phyloP scores from a whole-genome alignment of 495 filamentous ascomycete species.

The Neurospora hispaniola region DNA sequence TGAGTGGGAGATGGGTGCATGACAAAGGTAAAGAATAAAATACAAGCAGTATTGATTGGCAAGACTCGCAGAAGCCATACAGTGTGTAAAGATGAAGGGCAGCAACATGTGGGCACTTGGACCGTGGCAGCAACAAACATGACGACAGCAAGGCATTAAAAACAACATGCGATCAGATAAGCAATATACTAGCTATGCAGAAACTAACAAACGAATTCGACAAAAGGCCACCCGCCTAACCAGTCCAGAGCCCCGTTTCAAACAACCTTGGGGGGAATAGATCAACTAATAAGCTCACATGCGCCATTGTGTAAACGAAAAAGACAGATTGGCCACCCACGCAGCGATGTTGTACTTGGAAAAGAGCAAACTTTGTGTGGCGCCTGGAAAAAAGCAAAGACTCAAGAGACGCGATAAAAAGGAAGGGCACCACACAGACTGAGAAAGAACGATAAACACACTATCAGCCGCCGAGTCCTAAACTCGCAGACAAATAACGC shows the following conservation, averaged over 20 bases:
- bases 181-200: background rate
- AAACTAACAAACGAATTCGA: background rate
- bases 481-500: background rate
- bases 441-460: background rate
- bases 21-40: background rate
- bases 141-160: background rate
- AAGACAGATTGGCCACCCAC: background rate
- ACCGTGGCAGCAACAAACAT: background rate
- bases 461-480: background rate
- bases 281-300: background rate
- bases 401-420: background rate
- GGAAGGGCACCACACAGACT: background rate
- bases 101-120: background rate
- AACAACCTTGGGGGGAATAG: background rate
- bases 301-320: background rate
- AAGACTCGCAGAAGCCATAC: background rate
- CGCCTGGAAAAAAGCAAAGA: background rate
- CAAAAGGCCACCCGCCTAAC: background rate
- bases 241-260: background rate
- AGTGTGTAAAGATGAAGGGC: background rate
- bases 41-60: background rate
- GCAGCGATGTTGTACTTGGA: background rate
- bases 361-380: constrained; percentile 1
- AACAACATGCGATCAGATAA: background rate
- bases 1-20: background rate